phyloP scores from a whole-genome alignment of 2,329 filamentous ascomycete species.

The Aureobasidium mangrovei region DNA sequence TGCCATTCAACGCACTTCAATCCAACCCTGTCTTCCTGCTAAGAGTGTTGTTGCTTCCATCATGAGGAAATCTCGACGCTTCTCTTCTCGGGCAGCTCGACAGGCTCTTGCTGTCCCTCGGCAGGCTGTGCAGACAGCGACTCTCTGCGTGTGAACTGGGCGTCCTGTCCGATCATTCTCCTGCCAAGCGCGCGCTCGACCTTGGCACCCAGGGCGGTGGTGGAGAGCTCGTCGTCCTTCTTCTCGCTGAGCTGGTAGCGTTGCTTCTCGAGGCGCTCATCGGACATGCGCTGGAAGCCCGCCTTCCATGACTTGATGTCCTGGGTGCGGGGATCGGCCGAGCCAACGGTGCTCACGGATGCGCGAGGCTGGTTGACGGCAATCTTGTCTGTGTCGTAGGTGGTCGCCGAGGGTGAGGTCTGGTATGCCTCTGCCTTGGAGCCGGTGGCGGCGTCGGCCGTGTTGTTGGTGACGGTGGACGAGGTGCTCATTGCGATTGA shows the following conservation, averaged over 20 bases:
- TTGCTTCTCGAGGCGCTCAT: slow-evolving; percentile 75
- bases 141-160: slow-evolving; percentile 59
- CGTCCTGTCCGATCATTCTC: slow-evolving; percentile 82
- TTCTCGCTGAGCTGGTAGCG: slow-evolving; percentile 69
- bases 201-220: slow-evolving; percentile 82
- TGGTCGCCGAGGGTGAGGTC: not conserved
- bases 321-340: slow-evolving; percentile 43
- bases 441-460: slow-evolving; percentile 15
- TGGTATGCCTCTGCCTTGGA: slow-evolving; percentile 7
- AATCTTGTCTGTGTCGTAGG: slow-evolving; percentile 23
- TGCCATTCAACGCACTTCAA: not conserved
- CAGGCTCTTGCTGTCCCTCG: slow-evolving; percentile 21
- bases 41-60: not conserved
- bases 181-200: slow-evolving; percentile 78
- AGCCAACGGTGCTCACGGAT: slow-evolving; percentile 23
- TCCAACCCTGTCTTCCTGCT: not conserved
- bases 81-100: slow-evolving; percentile 12
- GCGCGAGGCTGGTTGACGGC: slow-evolving; percentile 16
- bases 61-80: slow-evolving; percentile 9
- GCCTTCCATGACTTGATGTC: slow-evolving; percentile 70
- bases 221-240: slow-evolving; percentile 74
- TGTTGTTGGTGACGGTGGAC: slow-evolving; percentile 22
- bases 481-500: slow-evolving; percentile 36
- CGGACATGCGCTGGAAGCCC: slow-evolving; percentile 78
- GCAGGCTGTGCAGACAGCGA: slow-evolving; percentile 19